Percentiles rank a stretch among this genome's conserved stretches.
These are phyloP conservation scores for Aspergillus tanneri DNA, from an alignment of 2,329 filamentous ascomycete species.

Conservation along the genomic window DNA sequence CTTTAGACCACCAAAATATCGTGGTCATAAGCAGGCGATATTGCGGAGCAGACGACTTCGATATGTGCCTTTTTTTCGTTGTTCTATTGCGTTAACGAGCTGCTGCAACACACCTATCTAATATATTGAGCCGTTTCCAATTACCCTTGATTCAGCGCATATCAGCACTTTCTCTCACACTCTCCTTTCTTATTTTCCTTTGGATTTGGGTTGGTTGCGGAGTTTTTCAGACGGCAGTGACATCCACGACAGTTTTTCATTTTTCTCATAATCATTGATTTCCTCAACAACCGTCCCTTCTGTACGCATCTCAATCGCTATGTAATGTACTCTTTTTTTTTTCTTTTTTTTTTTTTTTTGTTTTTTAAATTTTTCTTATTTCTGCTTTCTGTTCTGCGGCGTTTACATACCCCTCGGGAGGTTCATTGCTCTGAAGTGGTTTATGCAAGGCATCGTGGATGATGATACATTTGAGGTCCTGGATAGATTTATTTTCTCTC, in stretches of 20 bases:
- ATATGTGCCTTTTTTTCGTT: no score
- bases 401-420: constrained; percentile 21
- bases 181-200: constrained; percentile 1
- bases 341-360: neutral
- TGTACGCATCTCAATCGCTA: constrained; percentile 15
- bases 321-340: constrained; percentile 13
- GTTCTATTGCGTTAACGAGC: no score
- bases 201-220: constrained; percentile 16
- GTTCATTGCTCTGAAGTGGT: constrained; percentile 12
- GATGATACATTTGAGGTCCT: constrained; percentile 1
- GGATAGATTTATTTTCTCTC: neutral
- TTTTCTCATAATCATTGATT: constrained; percentile 17
- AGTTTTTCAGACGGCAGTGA: constrained; percentile 26
- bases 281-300: constrained; percentile 8
- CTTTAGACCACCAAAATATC: no score
- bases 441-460: constrained; percentile 2
- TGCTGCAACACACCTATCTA: no score
- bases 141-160: constrained; percentile 6
- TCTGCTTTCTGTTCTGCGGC: constrained; percentile 9
- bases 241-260: constrained; percentile 18
- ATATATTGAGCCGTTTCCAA: no score
- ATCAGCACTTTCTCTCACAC: neutral
- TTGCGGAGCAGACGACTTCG: no score
- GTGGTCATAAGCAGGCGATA: no score
- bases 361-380: constrained; percentile 1